Conservation (phyloP, 495 filamentous ascomycete species). For the Xylaria curta region DNA sequence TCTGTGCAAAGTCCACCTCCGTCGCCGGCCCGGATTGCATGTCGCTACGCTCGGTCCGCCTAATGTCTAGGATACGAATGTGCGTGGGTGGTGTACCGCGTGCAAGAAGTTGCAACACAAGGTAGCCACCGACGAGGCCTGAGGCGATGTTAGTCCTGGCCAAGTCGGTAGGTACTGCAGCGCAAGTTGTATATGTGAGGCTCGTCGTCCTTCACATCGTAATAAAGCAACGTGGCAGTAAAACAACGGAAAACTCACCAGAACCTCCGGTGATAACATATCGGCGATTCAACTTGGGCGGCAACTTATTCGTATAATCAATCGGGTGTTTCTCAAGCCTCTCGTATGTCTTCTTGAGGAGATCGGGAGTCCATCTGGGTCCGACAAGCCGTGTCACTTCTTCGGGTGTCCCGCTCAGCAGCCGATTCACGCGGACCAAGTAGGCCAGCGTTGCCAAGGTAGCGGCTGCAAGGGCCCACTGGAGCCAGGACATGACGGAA, state of each 20-base stretch:
- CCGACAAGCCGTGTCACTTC: slow-evolving; percentile 51
- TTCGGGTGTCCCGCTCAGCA: slow-evolving; percentile 54
- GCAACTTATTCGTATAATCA: slow-evolving; percentile 55
- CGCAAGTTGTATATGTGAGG: not conserved
- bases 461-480: not conserved
- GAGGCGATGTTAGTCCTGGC: slow-evolving; percentile 21
- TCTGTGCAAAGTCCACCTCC: slow-evolving; percentile 46
- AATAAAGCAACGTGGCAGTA: not conserved
- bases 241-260: slow-evolving; percentile 48
- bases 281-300: slow-evolving; percentile 59
- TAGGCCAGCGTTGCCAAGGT: slow-evolving; percentile 43
- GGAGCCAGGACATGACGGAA: slow-evolving; percentile 17
- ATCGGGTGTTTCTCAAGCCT: slow-evolving; percentile 49
- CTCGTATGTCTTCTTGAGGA: slow-evolving; percentile 55
- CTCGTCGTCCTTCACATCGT: not conserved
- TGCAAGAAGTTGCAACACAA: slow-evolving; percentile 52
- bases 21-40: slow-evolving; percentile 41
- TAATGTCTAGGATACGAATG: slow-evolving; percentile 53
- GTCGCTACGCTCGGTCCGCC: slow-evolving; percentile 43
- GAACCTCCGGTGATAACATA: slow-evolving; percentile 65
- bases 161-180: not conserved
- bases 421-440: slow-evolving; percentile 56
- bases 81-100: slow-evolving; percentile 46
- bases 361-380: slow-evolving; percentile 55
- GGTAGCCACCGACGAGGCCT: slow-evolving; percentile 54